Conservation (phyloP, 2,329 filamentous ascomycete species). For the Zelopaecilomyces penicillatus region DNA sequence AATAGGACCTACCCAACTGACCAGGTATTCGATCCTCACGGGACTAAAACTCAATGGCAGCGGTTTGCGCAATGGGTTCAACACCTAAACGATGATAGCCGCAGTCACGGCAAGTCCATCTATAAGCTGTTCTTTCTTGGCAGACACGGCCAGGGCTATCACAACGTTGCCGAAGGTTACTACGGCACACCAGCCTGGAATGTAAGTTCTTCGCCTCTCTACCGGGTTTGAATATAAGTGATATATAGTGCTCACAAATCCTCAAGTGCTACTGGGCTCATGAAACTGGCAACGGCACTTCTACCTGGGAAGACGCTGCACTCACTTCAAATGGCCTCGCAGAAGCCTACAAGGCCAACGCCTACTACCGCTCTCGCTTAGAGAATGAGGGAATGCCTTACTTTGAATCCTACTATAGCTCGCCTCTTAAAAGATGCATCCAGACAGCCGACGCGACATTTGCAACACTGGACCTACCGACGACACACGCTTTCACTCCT, state of each 20-base stretch:
- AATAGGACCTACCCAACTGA: conserved; percentile 54
- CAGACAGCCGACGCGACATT: conserved; percentile 57
- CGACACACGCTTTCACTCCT: conserved; percentile 43
- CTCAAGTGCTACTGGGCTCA: conserved; percentile 55
- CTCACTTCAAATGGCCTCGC: conserved; percentile 48
- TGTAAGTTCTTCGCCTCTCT: conserved; percentile 29
- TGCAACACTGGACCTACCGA: conserved; percentile 41
- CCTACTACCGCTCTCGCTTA: conserved; percentile 50
- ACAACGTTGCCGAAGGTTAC: conserved; percentile 54
- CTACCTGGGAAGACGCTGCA: conserved; percentile 54
- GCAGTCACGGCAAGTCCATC: conserved; percentile 33
- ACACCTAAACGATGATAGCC: conserved; percentile 38
- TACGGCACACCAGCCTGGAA: conserved; percentile 65
- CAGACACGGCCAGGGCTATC: conserved; percentile 61
- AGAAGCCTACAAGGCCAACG: conserved; percentile 50
- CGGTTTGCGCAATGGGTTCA: conserved; percentile 52
- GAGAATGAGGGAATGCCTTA: conserved; percentile 45
- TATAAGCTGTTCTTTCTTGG: conserved; percentile 63
- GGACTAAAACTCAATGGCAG: conserved; percentile 52
- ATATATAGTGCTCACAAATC: background rate
- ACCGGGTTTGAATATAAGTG: background rate
- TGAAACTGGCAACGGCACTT: conserved; percentile 54
- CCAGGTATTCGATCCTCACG: conserved; percentile 26
- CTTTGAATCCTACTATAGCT: conserved; percentile 57
- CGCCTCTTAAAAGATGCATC: conserved; percentile 54